Evolutionary conservation across 192 early-diverging fungal species (phyloP), one percentile per base, ranked within the genome.

Genomic region (Phlyctochytrium arcticum): DNA sequence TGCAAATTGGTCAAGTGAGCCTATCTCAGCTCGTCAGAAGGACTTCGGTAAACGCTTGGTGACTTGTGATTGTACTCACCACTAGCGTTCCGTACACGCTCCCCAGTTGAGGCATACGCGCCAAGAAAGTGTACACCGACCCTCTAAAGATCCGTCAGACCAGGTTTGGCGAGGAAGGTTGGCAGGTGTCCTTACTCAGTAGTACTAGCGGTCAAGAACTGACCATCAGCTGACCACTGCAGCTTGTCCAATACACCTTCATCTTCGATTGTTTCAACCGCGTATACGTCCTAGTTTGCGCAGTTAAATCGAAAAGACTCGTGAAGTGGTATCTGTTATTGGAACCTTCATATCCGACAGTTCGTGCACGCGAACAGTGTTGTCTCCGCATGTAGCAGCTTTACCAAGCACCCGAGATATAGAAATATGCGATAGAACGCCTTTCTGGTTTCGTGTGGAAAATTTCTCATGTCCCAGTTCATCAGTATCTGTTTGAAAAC

Each of bases 381-480:
- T 68, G 60, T 83, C 81, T 4, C 81, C 81, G 33, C 70, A 73
- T 10, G 73, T 68, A 2, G 74, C 81, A 12, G 68, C 74, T 46
- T 72, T 82, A 35, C 65, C 68, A 27, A 80, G 44, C 10, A 77
- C 50, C 1, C 30, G 24, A 8, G 70, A 82, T 4, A 83, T 65
- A 2, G 62, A 35, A 8, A 82, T 39, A 57, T 73, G 60, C 42
- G 33, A 63, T 46, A 83, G 54, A 7, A 30, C 29, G 32, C 75
- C 77, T 48, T 74, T 81, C 59, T 75, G 69, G 55, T 71, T 67
- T 57, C 67, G 67, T 4, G 73, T 55, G 35, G 77, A 73, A 53
- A 75, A 82, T 12, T 80, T 44, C 60, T 83, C 81, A 34, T 81
- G 68, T 7, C 81, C 81, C 21, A 83, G 55, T 21, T 79, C 71